phyloP scores from a whole-genome alignment of 345 rosid species.

The Syzygium aqueum region DNA sequence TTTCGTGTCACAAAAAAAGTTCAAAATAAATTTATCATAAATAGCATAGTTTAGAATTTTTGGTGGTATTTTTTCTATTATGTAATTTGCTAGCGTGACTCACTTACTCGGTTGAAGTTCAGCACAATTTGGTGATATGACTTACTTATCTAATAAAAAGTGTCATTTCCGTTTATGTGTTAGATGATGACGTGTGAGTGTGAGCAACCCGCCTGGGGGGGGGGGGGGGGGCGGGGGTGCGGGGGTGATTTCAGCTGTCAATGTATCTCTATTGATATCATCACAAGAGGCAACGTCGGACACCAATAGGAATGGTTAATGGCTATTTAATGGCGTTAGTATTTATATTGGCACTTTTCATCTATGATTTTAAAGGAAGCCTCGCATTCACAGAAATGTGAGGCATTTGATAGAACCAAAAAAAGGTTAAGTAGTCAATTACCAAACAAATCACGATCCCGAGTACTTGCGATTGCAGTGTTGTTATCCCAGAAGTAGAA shows the following conservation, averaged over 20 bases:
- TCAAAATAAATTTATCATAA: too few species aligned
- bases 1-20: too few species aligned
- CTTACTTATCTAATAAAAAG: neutral
- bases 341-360: neutral
- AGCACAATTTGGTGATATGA: too few species aligned
- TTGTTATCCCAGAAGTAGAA: neutral
- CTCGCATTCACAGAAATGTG: neutral
- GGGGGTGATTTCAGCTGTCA: neutral
- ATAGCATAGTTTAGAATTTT: too few species aligned
- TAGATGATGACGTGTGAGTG: neutral
- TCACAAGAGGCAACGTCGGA: fast-evolving
- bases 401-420: neutral
- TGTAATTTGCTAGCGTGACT: neutral
- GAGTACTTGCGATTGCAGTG: fast-evolving
- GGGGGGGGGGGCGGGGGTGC: neutral
- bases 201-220: too few species aligned
- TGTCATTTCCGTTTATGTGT: neutral
- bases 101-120: neutral
- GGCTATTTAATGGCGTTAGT: neutral
- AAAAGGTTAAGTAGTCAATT: neutral
- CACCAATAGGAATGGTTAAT: neutral
- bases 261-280: neutral
- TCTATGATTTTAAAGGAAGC: neutral
- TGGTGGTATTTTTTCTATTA: too few species aligned
- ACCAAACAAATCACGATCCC: neutral